Percentiles rank a stretch among this genome's conserved stretches.
These are phyloP conservation scores for Candida palmyrensis DNA, from an alignment of 805 yeast genomes.

Conservation along the genomic window DNA sequence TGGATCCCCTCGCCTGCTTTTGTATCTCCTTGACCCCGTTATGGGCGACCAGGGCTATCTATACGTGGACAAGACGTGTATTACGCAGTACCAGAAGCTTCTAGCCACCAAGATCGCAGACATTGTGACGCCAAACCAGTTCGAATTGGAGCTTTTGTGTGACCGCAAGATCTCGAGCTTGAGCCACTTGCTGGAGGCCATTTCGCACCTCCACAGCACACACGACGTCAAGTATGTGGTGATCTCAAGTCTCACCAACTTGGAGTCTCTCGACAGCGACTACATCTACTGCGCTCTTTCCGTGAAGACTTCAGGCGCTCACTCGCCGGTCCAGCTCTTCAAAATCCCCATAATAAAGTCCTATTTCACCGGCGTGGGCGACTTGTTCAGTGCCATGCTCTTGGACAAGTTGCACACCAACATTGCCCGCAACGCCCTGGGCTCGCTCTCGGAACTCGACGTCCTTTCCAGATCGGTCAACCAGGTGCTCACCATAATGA, in stretches of 20 bases:
- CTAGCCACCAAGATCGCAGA: constrained; percentile 63
- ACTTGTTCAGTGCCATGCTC: constrained; percentile 75
- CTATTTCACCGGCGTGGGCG: constrained; percentile 95
- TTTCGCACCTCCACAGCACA: constrained; percentile 42
- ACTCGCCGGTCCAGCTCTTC: constrained; percentile 24
- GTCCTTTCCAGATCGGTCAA: constrained; percentile 36
- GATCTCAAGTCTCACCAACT: constrained; percentile 49
- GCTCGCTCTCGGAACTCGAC: background rate
- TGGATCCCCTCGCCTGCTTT: constrained; percentile 23
- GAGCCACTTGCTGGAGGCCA: constrained; percentile 40
- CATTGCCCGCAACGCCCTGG: constrained; percentile 2
- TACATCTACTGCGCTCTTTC: constrained; percentile 25
- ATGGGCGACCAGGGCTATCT: constrained; percentile 75
- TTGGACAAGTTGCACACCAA: constrained; percentile 51
- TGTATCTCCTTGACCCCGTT: constrained; percentile 72
- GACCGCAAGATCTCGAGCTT: constrained; percentile 41
- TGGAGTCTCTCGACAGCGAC: constrained; percentile 4
- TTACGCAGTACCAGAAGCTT: constrained; percentile 22
- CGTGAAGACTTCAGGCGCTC: constrained; percentile 1
- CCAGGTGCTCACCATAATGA: constrained; percentile 55
- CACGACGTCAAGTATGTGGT: constrained; percentile 58
- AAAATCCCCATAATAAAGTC: constrained; percentile 62
- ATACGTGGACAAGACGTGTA: constrained; percentile 51
- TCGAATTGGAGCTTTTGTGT: constrained; percentile 72
- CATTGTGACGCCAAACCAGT: constrained; percentile 85